Base-by-base conservation (phyloP, 805 yeast genomes). In the Hemisphaericaspora nanyangensis region DNA sequence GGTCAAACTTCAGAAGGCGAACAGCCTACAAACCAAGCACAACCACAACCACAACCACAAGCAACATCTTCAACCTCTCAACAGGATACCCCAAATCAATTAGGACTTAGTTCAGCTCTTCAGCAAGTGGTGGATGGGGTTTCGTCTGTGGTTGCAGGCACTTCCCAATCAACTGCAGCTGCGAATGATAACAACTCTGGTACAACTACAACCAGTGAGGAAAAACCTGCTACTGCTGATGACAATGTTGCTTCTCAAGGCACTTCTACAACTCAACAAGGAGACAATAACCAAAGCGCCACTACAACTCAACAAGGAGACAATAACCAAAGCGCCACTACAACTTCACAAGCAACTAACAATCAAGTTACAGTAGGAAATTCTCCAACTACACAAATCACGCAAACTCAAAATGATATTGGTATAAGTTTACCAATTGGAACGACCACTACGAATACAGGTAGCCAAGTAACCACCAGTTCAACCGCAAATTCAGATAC, bases 311-410 rank as follows among this genome's bases (percentile, higher is more conserved):
- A n/a, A n/a, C n/a, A n/a, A n/a, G n/a, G n/a, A n/a, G n/a, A n/a
- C n/a, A n/a, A n/a, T n/a, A n/a, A n/a, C n/a, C n/a, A 36, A 32
- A n/a, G 24, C 22, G 29, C 38, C 17, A 29, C 24, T 18, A 12
- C n/a, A 24, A 37, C 29, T 38, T 15, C 25, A 29, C 12, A n/a
- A n/a, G n/a, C 33, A 2, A 24, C 30, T 19, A 22, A 36, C 11
- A 28, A 35, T 30, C 17, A 36, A 32, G 25, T 11, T 34, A 29
- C 13, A 19, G 19, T 16, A 13, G 16, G 24, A 28, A 27, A 30
- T 36, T 10, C 25, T 26, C 17, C 38, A 12, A 29, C 12, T 29
- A n/a, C 29, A 19, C n/a, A n/a, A n/a, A n/a, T n/a, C n/a, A n/a
- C n/a, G n/a, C n/a, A n/a, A n/a, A n/a, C n/a, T n/a, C n/a, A n/a